Percentiles rank a stretch among this genome's conserved stretches.
These are phyloP conservation scores for Aspergillus baeticus DNA, from an alignment of 495 filamentous ascomycete species.

Conservation along the genomic window DNA sequence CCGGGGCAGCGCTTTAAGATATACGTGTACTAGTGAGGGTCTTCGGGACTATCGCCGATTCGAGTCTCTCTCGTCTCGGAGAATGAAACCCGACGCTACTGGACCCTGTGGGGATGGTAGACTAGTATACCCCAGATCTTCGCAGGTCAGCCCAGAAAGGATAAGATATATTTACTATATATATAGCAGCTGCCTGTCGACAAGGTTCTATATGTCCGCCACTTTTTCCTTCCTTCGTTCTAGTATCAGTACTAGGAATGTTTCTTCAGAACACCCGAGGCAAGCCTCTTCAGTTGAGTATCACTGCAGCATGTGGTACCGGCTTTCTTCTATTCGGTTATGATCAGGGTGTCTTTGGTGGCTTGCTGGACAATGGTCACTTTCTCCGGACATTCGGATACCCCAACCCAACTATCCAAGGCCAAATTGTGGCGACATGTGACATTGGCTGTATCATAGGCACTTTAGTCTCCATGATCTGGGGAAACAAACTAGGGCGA, in stretches of 20 bases:
- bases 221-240: not conserved
- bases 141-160: not conserved
- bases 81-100: not conserved
- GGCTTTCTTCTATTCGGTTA: slow-evolving; percentile 23
- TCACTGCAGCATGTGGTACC: not conserved
- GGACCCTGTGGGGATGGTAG: not conserved
- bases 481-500: slow-evolving; percentile 53
- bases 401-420: slow-evolving; percentile 5
- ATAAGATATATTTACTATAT: not conserved
- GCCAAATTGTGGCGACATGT: slow-evolving; percentile 50
- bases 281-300: not conserved
- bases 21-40: too few relatives aligned
- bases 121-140: not conserved
- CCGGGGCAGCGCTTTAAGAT: too few relatives aligned
- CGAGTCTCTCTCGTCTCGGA: not conserved
- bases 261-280: not conserved
- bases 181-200: not conserved
- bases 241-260: not conserved
- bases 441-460: slow-evolving; percentile 58
- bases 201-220: not conserved
- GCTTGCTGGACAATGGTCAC: slow-evolving; percentile 26
- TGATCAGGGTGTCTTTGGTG: slow-evolving; percentile 36
- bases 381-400: slow-evolving; percentile 24
- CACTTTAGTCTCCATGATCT: slow-evolving; percentile 43
- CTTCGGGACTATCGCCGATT: too few relatives aligned